phyloP scores from a whole-genome alignment of 2,329 filamentous ascomycete genomes.

The Fusarium sp. region DNA sequence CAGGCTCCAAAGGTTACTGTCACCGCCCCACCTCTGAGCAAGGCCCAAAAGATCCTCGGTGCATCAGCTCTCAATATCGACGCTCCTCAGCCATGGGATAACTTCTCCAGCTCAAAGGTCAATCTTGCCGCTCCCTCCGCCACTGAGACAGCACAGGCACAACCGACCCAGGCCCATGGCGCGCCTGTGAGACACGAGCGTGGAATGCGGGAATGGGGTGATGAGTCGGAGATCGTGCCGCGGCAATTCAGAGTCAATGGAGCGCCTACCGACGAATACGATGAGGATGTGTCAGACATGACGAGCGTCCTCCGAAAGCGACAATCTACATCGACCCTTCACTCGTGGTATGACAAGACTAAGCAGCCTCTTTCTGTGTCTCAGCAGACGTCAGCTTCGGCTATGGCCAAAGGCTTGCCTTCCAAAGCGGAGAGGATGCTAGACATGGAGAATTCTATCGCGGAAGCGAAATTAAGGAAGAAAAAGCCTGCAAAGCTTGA shows the following conservation, averaged over 20 bases:
- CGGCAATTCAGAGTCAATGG: conserved; percentile 38
- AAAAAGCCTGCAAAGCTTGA: conserved; percentile 65
- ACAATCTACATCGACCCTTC: conserved; percentile 67
- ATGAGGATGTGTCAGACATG: conserved; percentile 55
- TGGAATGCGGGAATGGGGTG: conserved; percentile 43
- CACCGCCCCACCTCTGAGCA: conserved; percentile 46
- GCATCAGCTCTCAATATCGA: conserved; percentile 45
- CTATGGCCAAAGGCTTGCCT: conserved; percentile 68
- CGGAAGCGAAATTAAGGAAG: conserved; percentile 45
- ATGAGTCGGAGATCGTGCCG: conserved; percentile 47
- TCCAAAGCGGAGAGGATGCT: conserved; percentile 61
- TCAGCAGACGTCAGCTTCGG: conserved; percentile 69
- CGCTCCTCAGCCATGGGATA: conserved; percentile 35
- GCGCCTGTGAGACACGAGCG: conserved; percentile 29
- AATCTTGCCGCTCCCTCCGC: conserved; percentile 31
- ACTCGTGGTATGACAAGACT: conserved; percentile 68
- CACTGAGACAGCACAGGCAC: conserved; percentile 25
- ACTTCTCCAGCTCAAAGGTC: conserved; percentile 42
- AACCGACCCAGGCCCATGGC: conserved; percentile 22
- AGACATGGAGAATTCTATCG: conserved; percentile 56
- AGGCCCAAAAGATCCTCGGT: conserved; percentile 48
- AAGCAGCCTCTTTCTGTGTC: conserved; percentile 69
- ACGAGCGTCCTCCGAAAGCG: conserved; percentile 60
- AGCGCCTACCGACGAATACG: conserved; percentile 38
- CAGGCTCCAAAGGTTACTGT: conserved; percentile 46